These are phyloP conservation scores for Penicillium ochrochloron DNA, from an alignment of 495 filamentous ascomycete species.

Conservation along the genomic window DNA sequence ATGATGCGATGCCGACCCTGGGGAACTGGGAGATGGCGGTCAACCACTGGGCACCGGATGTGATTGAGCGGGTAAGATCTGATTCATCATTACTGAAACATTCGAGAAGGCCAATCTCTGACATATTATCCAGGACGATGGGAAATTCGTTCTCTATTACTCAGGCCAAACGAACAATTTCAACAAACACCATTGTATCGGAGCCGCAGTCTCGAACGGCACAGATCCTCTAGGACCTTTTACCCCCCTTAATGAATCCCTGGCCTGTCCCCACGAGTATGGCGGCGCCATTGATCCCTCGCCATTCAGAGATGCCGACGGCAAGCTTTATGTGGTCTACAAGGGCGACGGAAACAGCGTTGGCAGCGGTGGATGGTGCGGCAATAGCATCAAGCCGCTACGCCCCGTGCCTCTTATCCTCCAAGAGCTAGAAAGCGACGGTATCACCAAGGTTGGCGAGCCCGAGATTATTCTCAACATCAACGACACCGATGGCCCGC, in stretches of 20 bases:
- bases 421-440: slow-evolving; percentile 58
- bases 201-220: slow-evolving; percentile 47
- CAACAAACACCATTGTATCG: slow-evolving; percentile 54
- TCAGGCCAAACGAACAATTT: slow-evolving; percentile 45
- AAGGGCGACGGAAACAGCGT: slow-evolving; percentile 65
- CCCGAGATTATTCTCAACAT: slow-evolving; percentile 57
- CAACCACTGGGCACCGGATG: slow-evolving; percentile 44
- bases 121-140: slow-evolving; percentile 36
- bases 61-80: slow-evolving; percentile 38
- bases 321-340: slow-evolving; percentile 59
- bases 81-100: no score
- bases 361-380: slow-evolving; percentile 58
- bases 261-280: slow-evolving; percentile 54
- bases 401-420: slow-evolving; percentile 60
- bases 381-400: slow-evolving; percentile 51
- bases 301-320: slow-evolving; percentile 54
- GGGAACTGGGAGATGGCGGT: slow-evolving; percentile 31
- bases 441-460: slow-evolving; percentile 52
- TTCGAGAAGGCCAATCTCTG: not conserved
- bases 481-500: slow-evolving; percentile 56
- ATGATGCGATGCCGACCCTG: slow-evolving; percentile 37
- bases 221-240: slow-evolving; percentile 54
- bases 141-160: slow-evolving; percentile 61
- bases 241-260: slow-evolving; percentile 35
- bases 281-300: slow-evolving; percentile 63